Evolutionary conservation across 352 stramenopile genomes (phyloP).

Genomic region (Blastocystis sp.): DNA sequence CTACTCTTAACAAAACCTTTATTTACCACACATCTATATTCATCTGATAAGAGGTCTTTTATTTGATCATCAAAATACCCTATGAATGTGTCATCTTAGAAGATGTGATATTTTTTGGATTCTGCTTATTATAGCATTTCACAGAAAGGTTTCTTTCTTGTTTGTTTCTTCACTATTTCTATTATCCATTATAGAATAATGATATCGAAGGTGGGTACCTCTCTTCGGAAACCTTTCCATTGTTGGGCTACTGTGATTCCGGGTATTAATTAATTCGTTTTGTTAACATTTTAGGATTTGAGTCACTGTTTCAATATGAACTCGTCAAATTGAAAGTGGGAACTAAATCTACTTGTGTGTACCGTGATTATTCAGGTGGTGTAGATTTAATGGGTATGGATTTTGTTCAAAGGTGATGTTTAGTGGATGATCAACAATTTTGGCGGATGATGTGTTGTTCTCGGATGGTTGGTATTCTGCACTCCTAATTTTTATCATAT

Average conservation of each 20-base stretch:
- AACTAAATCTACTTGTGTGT: constrained; percentile 54
- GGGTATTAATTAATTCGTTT: background rate
- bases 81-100: too few species aligned
- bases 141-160: too few species aligned
- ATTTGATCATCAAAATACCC: too few species aligned
- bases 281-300: background rate
- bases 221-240: constrained; percentile 9
- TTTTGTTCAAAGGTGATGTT: background rate
- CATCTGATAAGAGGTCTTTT: too few species aligned
- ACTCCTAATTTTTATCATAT: background rate
- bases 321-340: constrained; percentile 52
- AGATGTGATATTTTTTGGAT: too few species aligned
- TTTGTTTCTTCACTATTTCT: background rate
- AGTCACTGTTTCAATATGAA: constrained; percentile 56
- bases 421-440: constrained; percentile 59
- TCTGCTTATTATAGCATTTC: too few species aligned
- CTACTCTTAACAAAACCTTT: too few species aligned
- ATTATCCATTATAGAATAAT: background rate
- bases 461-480: background rate
- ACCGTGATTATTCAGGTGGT: constrained; percentile 57
- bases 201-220: background rate
- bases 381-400: constrained; percentile 8
- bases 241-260: constrained; percentile 63
- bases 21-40: too few species aligned
- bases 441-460: constrained; percentile 57